Conservation (phyloP, 257 asterid species). For the Fraxinus excelsior region DNA sequence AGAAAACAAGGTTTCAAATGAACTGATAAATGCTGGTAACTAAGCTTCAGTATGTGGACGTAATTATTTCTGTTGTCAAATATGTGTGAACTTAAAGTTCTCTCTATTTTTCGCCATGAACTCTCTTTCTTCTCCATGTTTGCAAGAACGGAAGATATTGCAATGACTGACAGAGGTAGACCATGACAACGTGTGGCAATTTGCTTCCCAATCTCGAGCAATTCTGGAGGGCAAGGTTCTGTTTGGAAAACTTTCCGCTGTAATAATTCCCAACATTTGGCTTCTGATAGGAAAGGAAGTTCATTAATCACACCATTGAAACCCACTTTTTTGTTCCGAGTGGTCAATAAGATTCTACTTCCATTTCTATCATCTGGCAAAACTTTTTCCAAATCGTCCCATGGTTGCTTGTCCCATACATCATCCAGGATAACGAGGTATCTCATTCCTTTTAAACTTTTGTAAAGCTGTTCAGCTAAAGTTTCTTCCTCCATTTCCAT, state of each 20-base stretch:
- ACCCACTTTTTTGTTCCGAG: constrained; percentile 1
- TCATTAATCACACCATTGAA: background rate
- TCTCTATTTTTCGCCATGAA: constrained; percentile 16
- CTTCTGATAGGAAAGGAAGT: constrained; percentile 19
- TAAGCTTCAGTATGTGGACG: constrained; percentile 27
- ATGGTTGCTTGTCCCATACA: constrained; percentile 20
- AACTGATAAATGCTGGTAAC: too few species aligned
- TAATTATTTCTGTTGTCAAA: background rate
- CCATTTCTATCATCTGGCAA: constrained; percentile 18
- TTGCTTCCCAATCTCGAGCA: constrained; percentile 17
- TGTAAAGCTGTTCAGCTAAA: constrained; percentile 23
- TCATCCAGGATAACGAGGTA: constrained; percentile 38
- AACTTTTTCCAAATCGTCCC: background rate
- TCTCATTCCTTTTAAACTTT: constrained; percentile 18
- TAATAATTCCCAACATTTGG: constrained; percentile 27
- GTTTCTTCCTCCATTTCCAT: constrained; percentile 13
- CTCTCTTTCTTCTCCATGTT: constrained; percentile 8
- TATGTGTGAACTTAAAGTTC: constrained; percentile 11
- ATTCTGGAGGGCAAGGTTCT: constrained; percentile 22
- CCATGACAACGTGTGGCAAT: constrained; percentile 27
- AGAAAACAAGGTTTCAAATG: constrained; percentile 35
- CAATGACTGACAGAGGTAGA: constrained; percentile 28
- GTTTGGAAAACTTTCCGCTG: constrained; percentile 17
- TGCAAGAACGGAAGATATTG: constrained; percentile 31
- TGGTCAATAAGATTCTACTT: constrained; percentile 34